A percentile compares a stretch with the other conserved stretches of the same genome.
These are phyloP conservation scores for Phaeotremella skinneri DNA, from an alignment of 768 basidiomycete species.

Conservation along the genomic window DNA sequence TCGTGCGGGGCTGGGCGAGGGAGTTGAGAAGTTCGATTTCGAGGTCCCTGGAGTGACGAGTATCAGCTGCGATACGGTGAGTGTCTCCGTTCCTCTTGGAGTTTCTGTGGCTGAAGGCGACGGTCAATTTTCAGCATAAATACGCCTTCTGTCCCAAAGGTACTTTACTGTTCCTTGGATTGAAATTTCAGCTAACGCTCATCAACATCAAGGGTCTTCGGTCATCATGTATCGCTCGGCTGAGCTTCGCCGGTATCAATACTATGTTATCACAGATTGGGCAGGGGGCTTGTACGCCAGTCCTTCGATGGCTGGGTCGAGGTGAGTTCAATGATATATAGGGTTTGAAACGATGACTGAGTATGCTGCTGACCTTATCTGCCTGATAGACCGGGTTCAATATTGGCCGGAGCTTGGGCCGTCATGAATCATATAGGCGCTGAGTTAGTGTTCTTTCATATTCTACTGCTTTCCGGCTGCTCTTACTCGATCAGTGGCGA, in stretches of 20 bases:
- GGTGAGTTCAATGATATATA: constrained; percentile 56
- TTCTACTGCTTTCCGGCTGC: too few relatives aligned
- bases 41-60: constrained; percentile 84
- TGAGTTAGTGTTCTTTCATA: constrained; percentile 65
- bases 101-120: constrained; percentile 6
- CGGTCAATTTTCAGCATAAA: constrained; percentile 53
- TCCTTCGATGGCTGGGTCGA: constrained; percentile 82
- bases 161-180: constrained; percentile 34
- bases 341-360: constrained; percentile 1
- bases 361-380: neutral
- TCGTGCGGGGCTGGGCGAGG: constrained; percentile 59
- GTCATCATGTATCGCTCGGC: constrained; percentile 90
- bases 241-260: constrained; percentile 74
- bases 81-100: neutral
- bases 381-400: constrained; percentile 69
- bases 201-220: constrained; percentile 65
- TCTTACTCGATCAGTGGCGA: too few relatives aligned
- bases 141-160: constrained; percentile 94
- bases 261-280: constrained; percentile 81
- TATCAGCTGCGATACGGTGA: constrained; percentile 75
- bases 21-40: constrained; percentile 82
- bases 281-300: constrained; percentile 78
- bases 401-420: constrained; percentile 95
- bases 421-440: constrained; percentile 91
- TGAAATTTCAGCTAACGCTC: constrained; percentile 3